phyloP scores from a whole-genome alignment of 2,329 filamentous ascomycete species.

The Alternaria sp. region DNA sequence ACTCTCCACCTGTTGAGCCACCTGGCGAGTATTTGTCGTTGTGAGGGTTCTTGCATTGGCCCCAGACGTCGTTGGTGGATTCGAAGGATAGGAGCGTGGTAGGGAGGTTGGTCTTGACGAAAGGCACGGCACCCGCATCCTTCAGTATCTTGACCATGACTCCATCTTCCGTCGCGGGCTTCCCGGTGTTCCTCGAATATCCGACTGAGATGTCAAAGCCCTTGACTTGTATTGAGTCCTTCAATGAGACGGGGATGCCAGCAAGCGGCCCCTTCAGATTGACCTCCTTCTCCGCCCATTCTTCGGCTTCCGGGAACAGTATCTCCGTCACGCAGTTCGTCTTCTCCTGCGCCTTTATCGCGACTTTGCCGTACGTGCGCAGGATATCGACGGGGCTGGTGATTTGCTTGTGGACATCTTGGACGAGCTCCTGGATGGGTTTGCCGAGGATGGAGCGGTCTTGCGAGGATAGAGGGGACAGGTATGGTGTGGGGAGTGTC shows the following conservation, averaged over 20 bases:
- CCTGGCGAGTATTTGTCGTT: conserved; percentile 84
- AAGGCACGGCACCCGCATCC: conserved; percentile 85
- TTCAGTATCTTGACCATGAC: conserved; percentile 78
- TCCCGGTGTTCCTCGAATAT: conserved; percentile 74
- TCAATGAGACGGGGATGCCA: conserved; percentile 84
- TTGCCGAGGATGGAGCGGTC: conserved; percentile 73
- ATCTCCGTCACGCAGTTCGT: conserved; percentile 93
- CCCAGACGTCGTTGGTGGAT: conserved; percentile 81
- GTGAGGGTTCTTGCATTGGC: conserved; percentile 80
- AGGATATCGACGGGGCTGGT: conserved; percentile 75
- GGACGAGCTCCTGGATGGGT: conserved; percentile 78
- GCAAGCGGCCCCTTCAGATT: conserved; percentile 84
- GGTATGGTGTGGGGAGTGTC: conserved; percentile 70
- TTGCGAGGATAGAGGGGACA: conserved; percentile 64
- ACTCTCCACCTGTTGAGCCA: conserved; percentile 86
- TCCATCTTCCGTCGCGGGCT: conserved; percentile 72
- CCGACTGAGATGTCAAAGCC: conserved; percentile 85
- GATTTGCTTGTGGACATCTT: conserved; percentile 74
- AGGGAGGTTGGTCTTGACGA: conserved; percentile 90
- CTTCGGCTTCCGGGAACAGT: conserved; percentile 77
- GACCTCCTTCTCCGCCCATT: conserved; percentile 66
- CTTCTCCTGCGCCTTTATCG: conserved; percentile 79
- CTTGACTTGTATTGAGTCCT: conserved; percentile 76
- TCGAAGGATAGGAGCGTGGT: conserved; percentile 88
- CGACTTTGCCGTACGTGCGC: conserved; percentile 85